Evolutionary conservation across 2,329 filamentous ascomycete genomes (phyloP).

Genomic region (Aspergillus neotritici): DNA sequence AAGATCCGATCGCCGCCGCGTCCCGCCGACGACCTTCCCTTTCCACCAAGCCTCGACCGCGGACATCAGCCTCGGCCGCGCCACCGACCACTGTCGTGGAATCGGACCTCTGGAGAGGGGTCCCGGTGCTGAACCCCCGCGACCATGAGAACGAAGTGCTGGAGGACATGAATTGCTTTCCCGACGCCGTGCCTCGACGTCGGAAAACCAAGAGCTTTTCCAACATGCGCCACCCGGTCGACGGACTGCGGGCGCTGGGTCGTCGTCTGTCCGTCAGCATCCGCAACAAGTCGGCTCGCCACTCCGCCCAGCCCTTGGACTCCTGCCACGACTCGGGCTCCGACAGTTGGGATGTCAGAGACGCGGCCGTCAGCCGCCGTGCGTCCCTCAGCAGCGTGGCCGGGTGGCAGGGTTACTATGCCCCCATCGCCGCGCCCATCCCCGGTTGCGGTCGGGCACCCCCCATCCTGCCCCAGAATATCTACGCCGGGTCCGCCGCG

Average conservation of each 20-base stretch:
- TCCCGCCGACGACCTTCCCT: constrained; percentile 36
- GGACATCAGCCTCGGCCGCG: constrained; percentile 29
- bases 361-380: constrained; percentile 29
- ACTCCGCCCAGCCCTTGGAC: constrained; percentile 14
- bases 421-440: constrained; percentile 27
- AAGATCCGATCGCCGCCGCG: constrained; percentile 25
- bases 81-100: constrained; percentile 16
- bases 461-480: constrained; percentile 36
- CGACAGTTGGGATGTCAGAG: constrained; percentile 20
- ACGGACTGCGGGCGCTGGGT: constrained; percentile 37
- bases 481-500: constrained; percentile 41
- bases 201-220: constrained; percentile 40
- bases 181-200: constrained; percentile 27
- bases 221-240: constrained; percentile 37
- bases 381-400: constrained; percentile 33
- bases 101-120: constrained; percentile 21
- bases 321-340: constrained; percentile 14
- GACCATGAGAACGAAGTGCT: constrained; percentile 22
- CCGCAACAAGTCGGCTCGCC: constrained; percentile 33
- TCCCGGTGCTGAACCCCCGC: constrained; percentile 19
- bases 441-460: constrained; percentile 35
- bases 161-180: constrained; percentile 30
- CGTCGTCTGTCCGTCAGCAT: constrained; percentile 38
- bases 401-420: constrained; percentile 30
- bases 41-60: constrained; percentile 33